Evolutionary conservation across 2,329 filamentous ascomycete genomes (phyloP).

Genomic region (Cercospora sojina): DNA sequence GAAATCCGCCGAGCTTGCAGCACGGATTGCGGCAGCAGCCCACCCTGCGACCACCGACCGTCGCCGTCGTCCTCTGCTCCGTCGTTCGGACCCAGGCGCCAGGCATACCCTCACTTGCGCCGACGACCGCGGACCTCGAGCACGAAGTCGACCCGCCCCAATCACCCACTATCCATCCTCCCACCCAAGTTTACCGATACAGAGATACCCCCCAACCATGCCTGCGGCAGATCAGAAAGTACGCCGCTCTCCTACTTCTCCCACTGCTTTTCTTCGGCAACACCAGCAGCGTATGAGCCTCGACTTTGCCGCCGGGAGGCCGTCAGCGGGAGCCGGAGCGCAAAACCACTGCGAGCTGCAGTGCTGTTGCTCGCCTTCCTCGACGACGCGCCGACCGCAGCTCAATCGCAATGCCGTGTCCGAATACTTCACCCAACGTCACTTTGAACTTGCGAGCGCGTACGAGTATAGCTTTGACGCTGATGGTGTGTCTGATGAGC

Average conservation of each 20-base stretch:
- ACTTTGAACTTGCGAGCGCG: not conserved
- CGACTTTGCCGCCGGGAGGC: slow-evolving; percentile 4
- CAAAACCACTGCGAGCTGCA: slow-evolving; percentile 4
- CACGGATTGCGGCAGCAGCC: not conserved
- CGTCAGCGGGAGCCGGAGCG: slow-evolving; percentile 4
- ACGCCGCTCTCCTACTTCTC: slow-evolving; percentile 22
- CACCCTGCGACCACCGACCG: not conserved
- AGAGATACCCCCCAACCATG: slow-evolving; percentile 20
- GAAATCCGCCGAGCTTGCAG: not conserved
- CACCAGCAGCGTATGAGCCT: slow-evolving; percentile 12
- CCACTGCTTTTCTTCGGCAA: slow-evolving; percentile 16
- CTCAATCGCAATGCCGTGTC: slow-evolving; percentile 25
- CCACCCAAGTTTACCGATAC: not conserved
- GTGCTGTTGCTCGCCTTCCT: slow-evolving; percentile 23
- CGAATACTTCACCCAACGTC: slow-evolving; percentile 15
- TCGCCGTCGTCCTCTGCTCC: slow-evolving; percentile 2
- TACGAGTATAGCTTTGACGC: slow-evolving; percentile 16
- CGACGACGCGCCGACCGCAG: slow-evolving; percentile 12
- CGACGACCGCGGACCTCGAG: slow-evolving; percentile 1
- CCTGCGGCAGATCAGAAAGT: slow-evolving; percentile 31
- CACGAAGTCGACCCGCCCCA: not conserved
- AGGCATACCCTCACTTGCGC: slow-evolving; percentile 8
- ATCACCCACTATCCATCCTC: slow-evolving; percentile 9
- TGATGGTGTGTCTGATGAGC: slow-evolving; percentile 29
- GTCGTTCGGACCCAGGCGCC: not conserved